These are phyloP conservation scores for Rhipidocladum racemiflorum DNA, from an alignment of 176 grass and related monocot genomes.

Conservation along the genomic window DNA sequence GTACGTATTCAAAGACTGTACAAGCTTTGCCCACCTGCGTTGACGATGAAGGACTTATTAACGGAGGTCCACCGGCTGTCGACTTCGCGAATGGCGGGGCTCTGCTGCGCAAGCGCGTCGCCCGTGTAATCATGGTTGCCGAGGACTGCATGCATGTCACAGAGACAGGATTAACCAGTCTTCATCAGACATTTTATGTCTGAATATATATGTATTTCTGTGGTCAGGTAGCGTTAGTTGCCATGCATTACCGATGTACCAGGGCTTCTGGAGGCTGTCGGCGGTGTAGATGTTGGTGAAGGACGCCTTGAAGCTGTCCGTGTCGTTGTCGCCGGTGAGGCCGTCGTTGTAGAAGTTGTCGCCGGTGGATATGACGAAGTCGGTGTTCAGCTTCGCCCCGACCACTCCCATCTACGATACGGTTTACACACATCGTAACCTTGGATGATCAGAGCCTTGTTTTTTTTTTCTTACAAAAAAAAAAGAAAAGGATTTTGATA, in stretches of 20 bases:
- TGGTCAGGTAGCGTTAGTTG: background rate
- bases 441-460: too few relatives aligned
- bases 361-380: slow-evolving; percentile 79
- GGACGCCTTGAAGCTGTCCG: slow-evolving; percentile 58
- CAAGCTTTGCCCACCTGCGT: slow-evolving; percentile 14
- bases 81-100: slow-evolving; percentile 24
- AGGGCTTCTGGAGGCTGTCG: slow-evolving; percentile 70
- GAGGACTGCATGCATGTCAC: slow-evolving; percentile 21
- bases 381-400: slow-evolving; percentile 54
- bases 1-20: background rate
- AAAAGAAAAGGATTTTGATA: too few relatives aligned
- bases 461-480: too few relatives aligned
- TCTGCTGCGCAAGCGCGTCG: slow-evolving; percentile 43
- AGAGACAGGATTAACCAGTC: background rate
- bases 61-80: slow-evolving; percentile 40
- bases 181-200: background rate
- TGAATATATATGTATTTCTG: background rate
- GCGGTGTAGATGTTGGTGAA: slow-evolving; percentile 78
- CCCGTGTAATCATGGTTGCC: slow-evolving; percentile 46
- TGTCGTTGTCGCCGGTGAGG: slow-evolving; percentile 57
- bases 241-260: slow-evolving; percentile 82
- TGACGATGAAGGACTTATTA: slow-evolving; percentile 45
- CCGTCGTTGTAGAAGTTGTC: slow-evolving; percentile 86
- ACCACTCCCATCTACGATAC: slow-evolving; percentile 60
- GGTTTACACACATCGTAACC: background rate